Conservation (phyloP, 2,329 filamentous ascomycete species). For the Neoarthrinium moseri region DNA sequence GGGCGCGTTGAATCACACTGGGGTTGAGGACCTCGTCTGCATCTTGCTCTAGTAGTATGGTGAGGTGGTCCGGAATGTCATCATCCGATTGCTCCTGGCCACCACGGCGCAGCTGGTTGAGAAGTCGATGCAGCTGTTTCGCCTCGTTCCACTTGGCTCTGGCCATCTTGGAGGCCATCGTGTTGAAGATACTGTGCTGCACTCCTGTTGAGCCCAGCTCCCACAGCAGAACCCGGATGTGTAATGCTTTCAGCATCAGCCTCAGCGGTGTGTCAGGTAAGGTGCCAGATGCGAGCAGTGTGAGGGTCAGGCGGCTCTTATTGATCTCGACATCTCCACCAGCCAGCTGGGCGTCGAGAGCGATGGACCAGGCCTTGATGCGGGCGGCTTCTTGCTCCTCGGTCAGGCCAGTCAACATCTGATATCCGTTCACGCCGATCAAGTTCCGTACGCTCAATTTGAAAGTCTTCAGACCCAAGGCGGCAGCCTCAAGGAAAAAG, state of each 20-base stretch:
- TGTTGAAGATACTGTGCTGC: slow-evolving; percentile 63
- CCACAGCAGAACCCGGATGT: slow-evolving; percentile 88
- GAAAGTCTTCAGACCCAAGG: slow-evolving; percentile 73
- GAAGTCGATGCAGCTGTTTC: slow-evolving; percentile 57
- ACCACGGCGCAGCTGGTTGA: slow-evolving; percentile 39
- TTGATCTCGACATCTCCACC: slow-evolving; percentile 89
- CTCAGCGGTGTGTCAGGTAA: slow-evolving; percentile 78
- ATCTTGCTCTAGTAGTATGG: slow-evolving; percentile 72
- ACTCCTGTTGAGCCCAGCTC: slow-evolving; percentile 66
- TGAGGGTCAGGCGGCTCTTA: slow-evolving; percentile 81
- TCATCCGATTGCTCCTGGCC: slow-evolving; percentile 55
- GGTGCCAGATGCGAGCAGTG: slow-evolving; percentile 83
- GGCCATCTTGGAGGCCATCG: slow-evolving; percentile 71
- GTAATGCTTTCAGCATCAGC: slow-evolving; percentile 88
- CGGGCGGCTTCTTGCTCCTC: slow-evolving; percentile 83
- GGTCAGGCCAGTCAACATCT: slow-evolving; percentile 75
- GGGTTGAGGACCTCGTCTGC: slow-evolving; percentile 80
- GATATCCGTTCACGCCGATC: slow-evolving; percentile 75
- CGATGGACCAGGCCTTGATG: slow-evolving; percentile 90
- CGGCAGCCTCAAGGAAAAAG: slow-evolving; percentile 81
- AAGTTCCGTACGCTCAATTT: slow-evolving; percentile 79
- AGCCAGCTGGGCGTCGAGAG: slow-evolving; percentile 86
- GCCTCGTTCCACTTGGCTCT: slow-evolving; percentile 80
- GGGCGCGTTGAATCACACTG: slow-evolving; percentile 77
- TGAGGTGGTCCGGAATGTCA: slow-evolving; percentile 73